Evolutionary conservation across 1,284 basidiomycete species (phyloP).

Genomic region (Ustanciosporium gigantosporum): DNA sequence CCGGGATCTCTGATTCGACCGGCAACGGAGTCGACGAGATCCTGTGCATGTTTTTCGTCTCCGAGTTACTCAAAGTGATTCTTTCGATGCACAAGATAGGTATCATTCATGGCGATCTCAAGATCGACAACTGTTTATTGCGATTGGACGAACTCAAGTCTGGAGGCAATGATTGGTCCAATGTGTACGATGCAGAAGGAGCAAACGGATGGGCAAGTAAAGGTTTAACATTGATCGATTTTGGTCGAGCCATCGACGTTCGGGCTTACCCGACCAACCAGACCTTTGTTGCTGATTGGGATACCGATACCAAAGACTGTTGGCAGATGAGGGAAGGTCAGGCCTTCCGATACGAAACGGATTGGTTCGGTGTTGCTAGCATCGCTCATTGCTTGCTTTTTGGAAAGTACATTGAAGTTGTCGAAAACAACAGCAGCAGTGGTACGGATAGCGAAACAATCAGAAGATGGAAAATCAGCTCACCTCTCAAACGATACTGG

Average conservation of each 20-base stretch:
- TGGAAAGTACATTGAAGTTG: constrained; percentile 76
- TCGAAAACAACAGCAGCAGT: too few relatives aligned
- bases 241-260: constrained; percentile 89
- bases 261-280: constrained; percentile 73
- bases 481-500: constrained; percentile 91
- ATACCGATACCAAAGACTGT: constrained; percentile 76
- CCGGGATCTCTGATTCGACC: constrained; percentile 24
- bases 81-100: constrained; percentile 79
- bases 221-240: constrained; percentile 92
- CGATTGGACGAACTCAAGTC: constrained; percentile 77
- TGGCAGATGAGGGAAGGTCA: constrained; percentile 72
- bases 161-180: constrained; percentile 71
- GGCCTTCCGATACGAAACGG: constrained; percentile 72
- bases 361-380: constrained; percentile 91
- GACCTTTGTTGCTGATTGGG: constrained; percentile 85
- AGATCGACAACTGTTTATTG: constrained; percentile 97
- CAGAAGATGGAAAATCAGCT: constrained; percentile 64
- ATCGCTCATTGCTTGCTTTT: constrained; percentile 94
- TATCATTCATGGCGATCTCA: constrained; percentile 96
- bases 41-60: constrained; percentile 89
- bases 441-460: too few relatives aligned
- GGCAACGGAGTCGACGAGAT: constrained; percentile 77
- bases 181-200: constrained; percentile 75
- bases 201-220: constrained; percentile 81
- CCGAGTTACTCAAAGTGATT: constrained; percentile 82